Evolutionary conservation across 2,329 filamentous ascomycete species (phyloP), one percentile per base, ranked within the genome.

Genomic region (Colletotrichum karsti): DNA sequence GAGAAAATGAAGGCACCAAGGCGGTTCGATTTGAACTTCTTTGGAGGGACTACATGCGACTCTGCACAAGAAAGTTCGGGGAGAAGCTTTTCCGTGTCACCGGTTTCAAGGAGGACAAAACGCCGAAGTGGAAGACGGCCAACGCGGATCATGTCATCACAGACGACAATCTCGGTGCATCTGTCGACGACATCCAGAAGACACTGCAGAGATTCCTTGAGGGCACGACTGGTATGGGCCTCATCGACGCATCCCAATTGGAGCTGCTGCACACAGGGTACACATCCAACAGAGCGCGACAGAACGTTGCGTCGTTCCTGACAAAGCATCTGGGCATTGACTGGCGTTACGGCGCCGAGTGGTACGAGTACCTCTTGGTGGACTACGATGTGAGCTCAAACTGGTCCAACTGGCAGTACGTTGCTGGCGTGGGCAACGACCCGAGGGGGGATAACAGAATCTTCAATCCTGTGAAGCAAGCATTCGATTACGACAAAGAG

Each of bases 351-450:
- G 93, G 93, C 0, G 93, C 92, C 0, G 93, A 95, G 76, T 95
- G 92, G 91, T 95, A 95, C 74, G 93, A 95, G 76, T 88, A 86
- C 75, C 81, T 92, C 74, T 83, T 95, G 3, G 83, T 91, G 30
- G 93, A 96, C 75, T 94, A 95, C 75, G 93, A 95, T 72, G 85
- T 92, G 0, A 89, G 87, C 13, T 91, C 86, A 67, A 95, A 95
- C 72, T 95, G 92, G 92, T 90, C 90, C 9, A 94, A 94, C 73
- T 95, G 92, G 93, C 92, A 94, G 77, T 95, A 95, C 69, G 88
- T 93, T 1, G 87, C 92, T 0, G 93, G 93, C 0, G 92, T 95
- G 0, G 93, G 93, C 7, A 95, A 94, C 71, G 92, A 95, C 72
- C 93, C 92, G 0, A 82, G 92, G 22, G 89, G 90, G 7, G 88